Conservation (phyloP, 2,329 filamentous ascomycete species). For the Fusarium oxysporum region DNA sequence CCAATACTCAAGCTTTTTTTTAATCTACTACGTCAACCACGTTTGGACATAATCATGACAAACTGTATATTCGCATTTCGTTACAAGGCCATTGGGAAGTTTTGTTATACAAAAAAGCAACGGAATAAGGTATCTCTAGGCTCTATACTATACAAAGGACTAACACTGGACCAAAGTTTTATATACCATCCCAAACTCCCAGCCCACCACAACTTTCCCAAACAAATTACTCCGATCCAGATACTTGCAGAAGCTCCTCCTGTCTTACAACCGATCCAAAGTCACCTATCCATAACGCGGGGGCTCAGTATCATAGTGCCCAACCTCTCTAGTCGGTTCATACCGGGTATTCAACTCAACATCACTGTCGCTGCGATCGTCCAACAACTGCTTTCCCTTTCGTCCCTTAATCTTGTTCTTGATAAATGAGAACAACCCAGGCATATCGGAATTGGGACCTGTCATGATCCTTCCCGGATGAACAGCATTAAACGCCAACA, state of each 20-base stretch:
- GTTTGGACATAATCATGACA: fast-evolving
- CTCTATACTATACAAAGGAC: neutral
- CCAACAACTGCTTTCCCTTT: conserved; percentile 25
- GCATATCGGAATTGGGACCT: conserved; percentile 34
- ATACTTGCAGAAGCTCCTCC: neutral
- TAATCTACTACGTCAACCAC: neutral
- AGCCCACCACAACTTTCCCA: fast-evolving
- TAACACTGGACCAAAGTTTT: fast-evolving
- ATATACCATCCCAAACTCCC: neutral
- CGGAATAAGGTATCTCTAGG: neutral
- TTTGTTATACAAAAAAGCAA: neutral
- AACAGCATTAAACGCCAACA: conserved; percentile 54
- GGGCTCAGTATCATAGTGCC: neutral
- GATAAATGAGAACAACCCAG: conserved; percentile 17
- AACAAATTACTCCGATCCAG: too few relatives aligned
- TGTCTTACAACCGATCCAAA: fast-evolving
- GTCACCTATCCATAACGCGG: neutral
- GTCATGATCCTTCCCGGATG: conserved; percentile 52
- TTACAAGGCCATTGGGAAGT: fast-evolving
- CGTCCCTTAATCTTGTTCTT: conserved; percentile 3
- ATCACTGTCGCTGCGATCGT: conserved; percentile 30
- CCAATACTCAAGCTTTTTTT: neutral
- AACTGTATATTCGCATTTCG: fast-evolving
- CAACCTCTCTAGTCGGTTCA: neutral
- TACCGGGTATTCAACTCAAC: conserved; percentile 18